Conservation (phyloP, 2,329 filamentous ascomycete species). For the Gremmenia infestans region DNA sequence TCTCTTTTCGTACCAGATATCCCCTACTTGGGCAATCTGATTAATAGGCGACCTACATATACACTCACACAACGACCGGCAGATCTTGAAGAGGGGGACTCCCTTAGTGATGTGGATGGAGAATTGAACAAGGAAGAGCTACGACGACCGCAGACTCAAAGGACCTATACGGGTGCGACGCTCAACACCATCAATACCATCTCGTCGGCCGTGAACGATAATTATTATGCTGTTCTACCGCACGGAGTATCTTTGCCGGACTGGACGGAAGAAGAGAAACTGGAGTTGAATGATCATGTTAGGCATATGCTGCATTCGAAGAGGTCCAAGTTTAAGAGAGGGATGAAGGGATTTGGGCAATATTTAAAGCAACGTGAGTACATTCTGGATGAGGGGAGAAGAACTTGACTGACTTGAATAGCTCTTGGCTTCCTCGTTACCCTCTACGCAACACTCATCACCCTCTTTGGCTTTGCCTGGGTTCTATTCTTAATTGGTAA, state of each 20-base stretch:
- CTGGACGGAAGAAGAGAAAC: slow-evolving; percentile 70
- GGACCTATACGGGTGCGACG: slow-evolving; percentile 21
- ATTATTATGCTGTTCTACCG: slow-evolving; percentile 74
- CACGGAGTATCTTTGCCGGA: slow-evolving; percentile 67
- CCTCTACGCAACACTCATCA: slow-evolving; percentile 76
- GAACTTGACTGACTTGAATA: slow-evolving; percentile 27
- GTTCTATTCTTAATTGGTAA: slow-evolving; percentile 80
- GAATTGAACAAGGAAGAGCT: slow-evolving; percentile 6
- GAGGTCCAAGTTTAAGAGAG: slow-evolving; percentile 71
- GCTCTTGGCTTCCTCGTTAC: slow-evolving; percentile 79
- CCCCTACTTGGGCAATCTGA: slow-evolving; percentile 67
- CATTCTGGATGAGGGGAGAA: not conserved
- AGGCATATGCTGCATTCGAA: slow-evolving; percentile 82
- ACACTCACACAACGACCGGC: slow-evolving; percentile 52
- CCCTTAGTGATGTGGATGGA: slow-evolving; percentile 5
- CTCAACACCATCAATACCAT: slow-evolving; percentile 61
- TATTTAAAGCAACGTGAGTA: slow-evolving; percentile 65
- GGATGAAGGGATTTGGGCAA: slow-evolving; percentile 74
- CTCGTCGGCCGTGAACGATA: slow-evolving; percentile 61
- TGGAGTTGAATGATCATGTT: slow-evolving; percentile 76
- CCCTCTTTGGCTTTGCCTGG: slow-evolving; percentile 80
- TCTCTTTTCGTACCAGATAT: slow-evolving; percentile 81
- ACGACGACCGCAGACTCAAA: slow-evolving; percentile 16
- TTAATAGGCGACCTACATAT: slow-evolving; percentile 78
- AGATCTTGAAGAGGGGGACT: slow-evolving; percentile 19